Conservation (phyloP, 129 eudicot genomes). For the Dittrichia graveolens region DNA sequence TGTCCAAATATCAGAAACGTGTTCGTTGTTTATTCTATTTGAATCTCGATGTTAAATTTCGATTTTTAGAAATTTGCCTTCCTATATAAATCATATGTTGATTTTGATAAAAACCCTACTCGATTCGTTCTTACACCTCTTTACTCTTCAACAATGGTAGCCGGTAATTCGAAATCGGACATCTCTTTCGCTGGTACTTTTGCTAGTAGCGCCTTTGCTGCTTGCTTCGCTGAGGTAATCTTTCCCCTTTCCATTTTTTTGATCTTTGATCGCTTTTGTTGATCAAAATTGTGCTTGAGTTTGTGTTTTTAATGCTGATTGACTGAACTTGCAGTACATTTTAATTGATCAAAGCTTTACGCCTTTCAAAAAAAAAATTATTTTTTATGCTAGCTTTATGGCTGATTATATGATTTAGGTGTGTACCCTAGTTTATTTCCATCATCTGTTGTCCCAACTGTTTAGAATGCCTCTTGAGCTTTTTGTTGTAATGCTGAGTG, state of each 20-base stretch:
- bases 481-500: conserved; percentile 1
- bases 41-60: background rate
- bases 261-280: background rate
- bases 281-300: background rate
- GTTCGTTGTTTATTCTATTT: background rate
- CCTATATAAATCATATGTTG: too few relatives aligned
- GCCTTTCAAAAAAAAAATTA: too few relatives aligned
- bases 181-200: conserved; percentile 74
- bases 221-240: conserved; percentile 85
- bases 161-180: conserved; percentile 54
- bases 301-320: background rate
- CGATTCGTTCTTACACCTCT: background rate
- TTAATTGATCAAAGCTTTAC: background rate
- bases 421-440: background rate
- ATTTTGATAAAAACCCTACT: background rate
- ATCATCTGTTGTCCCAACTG: background rate
- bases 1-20: background rate
- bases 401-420: too few relatives aligned
- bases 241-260: background rate
- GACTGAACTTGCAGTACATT: background rate
- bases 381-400: too few relatives aligned
- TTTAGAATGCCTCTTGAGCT: background rate
- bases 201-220: conserved; percentile 84
- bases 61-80: too few relatives aligned
- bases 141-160: conserved; percentile 33